A percentile compares a stretch with the other conserved stretches of the same genome.
Evolutionary conservation across 2,329 filamentous ascomycete genomes (phyloP).

Genomic region (Stemphylium lycopersici): DNA sequence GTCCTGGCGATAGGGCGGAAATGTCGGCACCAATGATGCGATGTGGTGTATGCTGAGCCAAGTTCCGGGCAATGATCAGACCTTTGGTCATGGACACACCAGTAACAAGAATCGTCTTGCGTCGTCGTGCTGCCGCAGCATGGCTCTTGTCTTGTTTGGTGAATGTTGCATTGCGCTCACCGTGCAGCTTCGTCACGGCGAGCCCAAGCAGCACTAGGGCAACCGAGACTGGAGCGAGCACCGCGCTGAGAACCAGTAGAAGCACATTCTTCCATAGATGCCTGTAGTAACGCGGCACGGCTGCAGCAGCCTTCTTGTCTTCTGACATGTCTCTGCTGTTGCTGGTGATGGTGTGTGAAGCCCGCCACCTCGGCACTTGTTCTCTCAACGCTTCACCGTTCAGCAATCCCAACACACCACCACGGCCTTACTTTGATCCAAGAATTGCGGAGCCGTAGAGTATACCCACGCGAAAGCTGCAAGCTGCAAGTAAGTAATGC

Average conservation of each 20-base stretch:
- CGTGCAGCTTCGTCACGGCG: constrained; percentile 27
- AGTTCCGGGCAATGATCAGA: constrained; percentile 67
- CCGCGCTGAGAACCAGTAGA: constrained; percentile 53
- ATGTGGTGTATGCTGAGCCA: constrained; percentile 67
- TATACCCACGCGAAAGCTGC: constrained; percentile 6
- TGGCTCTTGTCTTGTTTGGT: constrained; percentile 26
- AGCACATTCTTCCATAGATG: constrained; percentile 58
- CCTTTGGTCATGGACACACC: constrained; percentile 77
- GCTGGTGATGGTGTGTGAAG: constrained; percentile 2
- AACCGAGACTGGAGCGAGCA: constrained; percentile 58
- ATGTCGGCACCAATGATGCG: constrained; percentile 75
- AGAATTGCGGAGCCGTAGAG: constrained; percentile 2
- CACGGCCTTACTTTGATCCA: constrained; percentile 9
- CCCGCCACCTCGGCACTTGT: constrained; percentile 25
- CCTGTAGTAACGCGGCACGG: constrained; percentile 35
- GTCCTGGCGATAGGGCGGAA: constrained; percentile 43
- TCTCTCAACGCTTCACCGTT: constrained; percentile 14
- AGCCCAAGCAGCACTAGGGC: constrained; percentile 32
- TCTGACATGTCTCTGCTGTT: constrained; percentile 18
- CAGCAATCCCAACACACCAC: constrained; percentile 9
- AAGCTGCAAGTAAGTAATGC: constrained; percentile 14
- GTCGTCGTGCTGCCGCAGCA: constrained; percentile 28
- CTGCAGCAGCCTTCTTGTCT: constrained; percentile 9
- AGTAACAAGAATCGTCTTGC: constrained; percentile 69
- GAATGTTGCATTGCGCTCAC: constrained; percentile 18